phyloP scores from a whole-genome alignment of 495 filamentous ascomycete genomes.

The Neurospora sublineolata region DNA sequence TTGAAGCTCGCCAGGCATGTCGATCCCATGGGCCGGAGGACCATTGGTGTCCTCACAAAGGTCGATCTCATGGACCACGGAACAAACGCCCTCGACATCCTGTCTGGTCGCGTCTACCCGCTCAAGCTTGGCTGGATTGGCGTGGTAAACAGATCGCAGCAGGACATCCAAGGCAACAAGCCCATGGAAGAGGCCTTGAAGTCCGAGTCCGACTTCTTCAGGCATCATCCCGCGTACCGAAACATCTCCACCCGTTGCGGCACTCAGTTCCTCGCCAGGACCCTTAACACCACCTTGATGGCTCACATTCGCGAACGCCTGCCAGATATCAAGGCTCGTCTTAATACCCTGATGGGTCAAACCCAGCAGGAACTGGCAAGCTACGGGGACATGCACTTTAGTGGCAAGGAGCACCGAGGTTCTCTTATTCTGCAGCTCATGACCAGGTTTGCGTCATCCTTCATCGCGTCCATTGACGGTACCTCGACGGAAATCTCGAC shows the following conservation, averaged over 20 bases:
- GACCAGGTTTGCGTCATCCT: slow-evolving; percentile 95
- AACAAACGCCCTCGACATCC: slow-evolving; percentile 93
- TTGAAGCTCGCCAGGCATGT: slow-evolving; percentile 95
- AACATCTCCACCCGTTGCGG: slow-evolving; percentile 92
- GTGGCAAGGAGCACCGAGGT: slow-evolving; percentile 90
- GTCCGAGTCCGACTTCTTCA: slow-evolving; percentile 90
- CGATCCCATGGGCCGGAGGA: slow-evolving; percentile 85
- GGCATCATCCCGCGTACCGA: slow-evolving; percentile 89
- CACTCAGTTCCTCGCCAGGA: slow-evolving; percentile 92
- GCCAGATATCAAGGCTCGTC: slow-evolving; percentile 92
- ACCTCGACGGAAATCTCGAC: slow-evolving; percentile 98
- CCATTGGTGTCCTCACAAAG: slow-evolving; percentile 95
- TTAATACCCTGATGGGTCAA: slow-evolving; percentile 98
- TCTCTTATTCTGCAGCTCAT: slow-evolving; percentile 93
- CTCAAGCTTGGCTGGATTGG: slow-evolving; percentile 97
- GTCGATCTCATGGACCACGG: slow-evolving; percentile 98
- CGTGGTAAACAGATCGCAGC: slow-evolving; percentile 94
- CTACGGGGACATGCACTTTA: slow-evolving; percentile 97
- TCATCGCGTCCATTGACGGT: slow-evolving; percentile 97
- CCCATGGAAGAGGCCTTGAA: slow-evolving; percentile 79
- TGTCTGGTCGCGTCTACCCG: slow-evolving; percentile 92
- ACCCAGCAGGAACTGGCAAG: slow-evolving; percentile 97
- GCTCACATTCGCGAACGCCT: slow-evolving; percentile 88
- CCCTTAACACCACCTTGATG: slow-evolving; percentile 90
- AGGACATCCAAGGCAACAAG: slow-evolving; percentile 95